Base-by-base conservation (phyloP, 139 green algal genomes). In the Chlamydomonas incerta region DNA sequence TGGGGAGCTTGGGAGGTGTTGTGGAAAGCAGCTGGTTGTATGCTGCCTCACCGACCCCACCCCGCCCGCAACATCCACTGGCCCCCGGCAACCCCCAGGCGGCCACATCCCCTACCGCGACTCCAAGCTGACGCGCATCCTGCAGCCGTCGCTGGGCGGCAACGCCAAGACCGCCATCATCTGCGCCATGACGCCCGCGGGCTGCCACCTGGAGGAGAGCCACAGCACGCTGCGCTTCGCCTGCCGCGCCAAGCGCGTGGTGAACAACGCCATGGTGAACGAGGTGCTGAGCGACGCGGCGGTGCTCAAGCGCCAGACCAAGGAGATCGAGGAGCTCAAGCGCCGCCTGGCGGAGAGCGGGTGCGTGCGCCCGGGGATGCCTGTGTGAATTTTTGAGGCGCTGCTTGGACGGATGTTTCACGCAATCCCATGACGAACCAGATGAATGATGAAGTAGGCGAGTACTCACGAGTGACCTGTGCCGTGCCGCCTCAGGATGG, bases 101-200 rank as follows among this genome's bases (percentile, higher is more conserved):
- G 90, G 88, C 34, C 95, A 98, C 91, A 97, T 98, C 58, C 95
- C 96, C 1, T 98, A 98, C 90, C 87, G 96, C 14, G 96, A 98
- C 88, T 95, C 88, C 60, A 98, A 98, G 94, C 94, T 98, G 18
- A 98, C 96, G 0, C 92, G 96, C 83, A 98, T 98, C 83, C 90
- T 98, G 75, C 97, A 99, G 93, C 95, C 96, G 2, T 96, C 95
- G 0, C 93, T 99, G 79, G 97, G 97, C 55, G 97, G 97, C 69
- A 99, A 99, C 85, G 94, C 97, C 46, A 98, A 98, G 88, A 99
- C 97, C 0, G 95, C 95, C 72, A 98, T 99, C 90, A 98, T 99
- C 80, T 98, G 94, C 87, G 95, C 94, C 85, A 94, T 99, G 84
- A 99, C 97, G 11, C 97, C 97, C 5, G 95, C 96, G 0, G 31